Evolutionary conservation across 768 basidiomycete genomes (phyloP).

Genomic region (Agrocybe pediades): DNA sequence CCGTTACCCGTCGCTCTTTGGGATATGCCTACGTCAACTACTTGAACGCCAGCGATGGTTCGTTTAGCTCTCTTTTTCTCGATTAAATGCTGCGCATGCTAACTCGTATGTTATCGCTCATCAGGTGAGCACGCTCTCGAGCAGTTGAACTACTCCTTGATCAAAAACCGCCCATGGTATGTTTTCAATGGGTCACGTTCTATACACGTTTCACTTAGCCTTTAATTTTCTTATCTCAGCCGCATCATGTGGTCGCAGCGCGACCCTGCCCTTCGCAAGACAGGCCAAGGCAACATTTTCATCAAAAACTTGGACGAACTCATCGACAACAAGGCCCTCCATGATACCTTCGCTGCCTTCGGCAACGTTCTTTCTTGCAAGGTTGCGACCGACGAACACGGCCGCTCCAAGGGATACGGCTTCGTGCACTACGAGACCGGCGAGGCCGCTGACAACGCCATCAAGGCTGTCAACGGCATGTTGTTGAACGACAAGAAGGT

Average conservation of each 20-base stretch:
- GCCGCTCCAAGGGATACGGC: constrained; percentile 95
- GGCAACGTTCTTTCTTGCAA: constrained; percentile 99
- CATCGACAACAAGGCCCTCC: constrained; percentile 99
- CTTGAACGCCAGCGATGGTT: constrained; percentile 91
- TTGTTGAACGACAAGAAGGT: constrained; percentile 99
- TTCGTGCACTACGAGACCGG: constrained; percentile 99
- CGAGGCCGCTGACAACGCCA: constrained; percentile 93
- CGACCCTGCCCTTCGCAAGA: constrained; percentile 98
- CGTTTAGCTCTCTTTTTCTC: constrained; percentile 23
- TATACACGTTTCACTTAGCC: constrained; percentile 8
- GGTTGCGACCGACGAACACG: constrained; percentile 95
- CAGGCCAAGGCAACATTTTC: constrained; percentile 99
- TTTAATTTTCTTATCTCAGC: constrained; percentile 42
- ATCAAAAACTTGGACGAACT: constrained; percentile 98
- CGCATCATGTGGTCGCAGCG: constrained; percentile 99
- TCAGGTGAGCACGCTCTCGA: constrained; percentile 96
- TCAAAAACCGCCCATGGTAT: constrained; percentile 96
- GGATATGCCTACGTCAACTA: constrained; percentile 99
- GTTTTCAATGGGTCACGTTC: constrained; percentile 23
- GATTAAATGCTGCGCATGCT: neutral
- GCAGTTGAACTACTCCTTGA: constrained; percentile 98
- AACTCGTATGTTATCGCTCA: neutral
- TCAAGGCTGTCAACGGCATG: constrained; percentile 99
- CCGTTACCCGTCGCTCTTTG: constrained; percentile 98
- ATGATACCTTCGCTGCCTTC: constrained; percentile 99